Evolutionary conservation across 2,329 filamentous ascomycete genomes (phyloP), one percentile per base, ranked within the genome.

Genomic region (Alternaria gansuensis): DNA sequence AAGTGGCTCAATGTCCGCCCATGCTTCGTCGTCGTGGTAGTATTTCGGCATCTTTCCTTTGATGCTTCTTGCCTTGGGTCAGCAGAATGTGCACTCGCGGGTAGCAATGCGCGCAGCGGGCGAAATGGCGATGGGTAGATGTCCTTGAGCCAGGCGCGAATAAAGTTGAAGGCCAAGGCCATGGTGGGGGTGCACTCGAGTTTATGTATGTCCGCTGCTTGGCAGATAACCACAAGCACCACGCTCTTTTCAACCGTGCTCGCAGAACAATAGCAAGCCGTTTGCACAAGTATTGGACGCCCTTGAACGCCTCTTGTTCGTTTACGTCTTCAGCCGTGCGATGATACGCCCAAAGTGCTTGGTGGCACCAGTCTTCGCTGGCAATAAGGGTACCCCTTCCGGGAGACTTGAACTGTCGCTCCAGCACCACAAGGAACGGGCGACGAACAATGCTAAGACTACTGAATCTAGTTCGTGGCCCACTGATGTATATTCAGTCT

Each of bases 1-100:
- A 55, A 98, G 90, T 21, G 93, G 93, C 51, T 87, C 82, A 51
- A 97, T 84, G 79, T 96, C 92, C 66, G 91, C 88, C 94, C 93
- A 98, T 62, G 83, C 84, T 1, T 91, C 88, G 76, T 93, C 88
- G 61, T 84, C 82, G 51, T 85, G 83, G 76, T 91, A 90, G 70
- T 75, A 74, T 60, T 62, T 72, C 3, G 71, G 64, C 65, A 71
- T 69, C 49, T 51, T 64, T 40, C 26, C 57, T 11, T 54, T 59
- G 37, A 64, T 23, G n/a, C 59, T 49, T 33, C 31, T 43, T 17
- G 39, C 23, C 29, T 28, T n/a, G 8, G 34, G 10, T 24, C 37
- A 21, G 50, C 39, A 24, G 52, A 40, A 17, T 43, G 44, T 14
- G 44, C n/a, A 21, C 37, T 40, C 11, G 44, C 11, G 26, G 54